A percentile compares a stretch with the other conserved stretches of the same genome.
phyloP scores from a whole-genome alignment of 2,329 filamentous ascomycete genomes.

The Aspergillus melleus region DNA sequence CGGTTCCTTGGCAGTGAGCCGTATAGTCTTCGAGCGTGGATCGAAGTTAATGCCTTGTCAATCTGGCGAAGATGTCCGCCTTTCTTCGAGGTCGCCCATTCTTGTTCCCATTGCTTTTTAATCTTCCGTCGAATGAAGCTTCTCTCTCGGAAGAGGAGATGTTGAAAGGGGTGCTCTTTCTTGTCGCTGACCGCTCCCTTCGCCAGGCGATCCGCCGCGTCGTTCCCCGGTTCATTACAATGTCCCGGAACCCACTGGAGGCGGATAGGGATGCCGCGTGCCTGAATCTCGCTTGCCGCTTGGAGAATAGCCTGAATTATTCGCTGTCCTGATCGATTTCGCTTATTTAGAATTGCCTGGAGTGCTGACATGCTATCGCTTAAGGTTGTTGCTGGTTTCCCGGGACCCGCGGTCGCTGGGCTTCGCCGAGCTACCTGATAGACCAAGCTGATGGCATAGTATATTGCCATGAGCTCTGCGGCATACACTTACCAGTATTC shows the following conservation, averaged over 20 bases:
- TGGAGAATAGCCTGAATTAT: neutral
- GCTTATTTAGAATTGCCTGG: neutral
- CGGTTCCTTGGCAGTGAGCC: neutral
- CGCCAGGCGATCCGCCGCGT: neutral
- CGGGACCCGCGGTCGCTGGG: neutral
- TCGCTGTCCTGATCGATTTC: neutral
- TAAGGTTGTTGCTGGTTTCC: conserved; percentile 17
- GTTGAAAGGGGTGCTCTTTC: neutral
- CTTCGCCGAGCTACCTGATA: conserved; percentile 8
- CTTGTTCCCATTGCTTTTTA: neutral
- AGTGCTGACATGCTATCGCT: conserved; percentile 22
- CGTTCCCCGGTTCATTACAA: neutral
- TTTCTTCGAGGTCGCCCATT: neutral
- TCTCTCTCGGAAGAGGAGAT: neutral
- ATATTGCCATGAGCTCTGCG: conserved; percentile 24
- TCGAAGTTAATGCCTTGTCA: neutral
- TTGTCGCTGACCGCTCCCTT: neutral
- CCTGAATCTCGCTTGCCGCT: neutral
- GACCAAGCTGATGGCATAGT: conserved; percentile 18
- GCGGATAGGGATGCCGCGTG: neutral
- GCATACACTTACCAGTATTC: conserved; percentile 23
- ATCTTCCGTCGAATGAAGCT: neutral
- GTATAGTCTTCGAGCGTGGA: neutral
- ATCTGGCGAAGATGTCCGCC: neutral
- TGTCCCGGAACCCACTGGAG: neutral